Evolutionary conservation across 805 yeast genomes (phyloP).

Genomic region (Yamadazyma akitaensis): DNA sequence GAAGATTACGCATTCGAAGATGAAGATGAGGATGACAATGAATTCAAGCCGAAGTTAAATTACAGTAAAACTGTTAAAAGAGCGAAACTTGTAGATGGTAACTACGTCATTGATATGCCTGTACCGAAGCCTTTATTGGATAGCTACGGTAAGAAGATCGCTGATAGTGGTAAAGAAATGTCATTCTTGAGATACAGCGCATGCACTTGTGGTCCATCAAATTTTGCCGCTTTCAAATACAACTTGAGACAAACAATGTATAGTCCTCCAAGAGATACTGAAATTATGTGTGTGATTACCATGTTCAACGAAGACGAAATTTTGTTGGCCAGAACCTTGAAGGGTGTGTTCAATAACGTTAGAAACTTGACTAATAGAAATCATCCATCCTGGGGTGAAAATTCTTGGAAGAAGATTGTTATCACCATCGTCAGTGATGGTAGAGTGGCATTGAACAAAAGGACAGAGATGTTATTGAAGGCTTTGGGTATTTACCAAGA

Average conservation of each 20-base stretch:
- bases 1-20: background rate
- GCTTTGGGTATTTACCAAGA: slow-evolving; percentile 92
- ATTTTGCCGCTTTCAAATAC: slow-evolving; percentile 59
- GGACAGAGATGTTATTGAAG: slow-evolving; percentile 75
- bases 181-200: slow-evolving; percentile 91
- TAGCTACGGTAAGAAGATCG: slow-evolving; percentile 31
- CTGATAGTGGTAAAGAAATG: slow-evolving; percentile 54
- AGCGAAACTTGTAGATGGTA: slow-evolving; percentile 41
- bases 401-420: slow-evolving; percentile 91
- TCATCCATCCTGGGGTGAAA: slow-evolving; percentile 85
- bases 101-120: slow-evolving; percentile 44
- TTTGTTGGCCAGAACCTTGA: slow-evolving; percentile 76
- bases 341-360: slow-evolving; percentile 88
- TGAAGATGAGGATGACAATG: slow-evolving; percentile 24
- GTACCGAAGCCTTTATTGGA: slow-evolving; percentile 36
- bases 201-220: slow-evolving; percentile 85
- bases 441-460: slow-evolving; percentile 73
- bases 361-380: slow-evolving; percentile 65
- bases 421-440: slow-evolving; percentile 92
- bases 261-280: slow-evolving; percentile 75
- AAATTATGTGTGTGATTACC: slow-evolving; percentile 79
- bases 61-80: slow-evolving; percentile 43
- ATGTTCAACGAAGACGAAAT: slow-evolving; percentile 89
- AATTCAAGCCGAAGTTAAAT: slow-evolving; percentile 38
- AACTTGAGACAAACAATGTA: slow-evolving; percentile 82